Base-by-base conservation (phyloP, 2,329 filamentous ascomycete genomes). In the Botryosphaeria dothidea region DNA sequence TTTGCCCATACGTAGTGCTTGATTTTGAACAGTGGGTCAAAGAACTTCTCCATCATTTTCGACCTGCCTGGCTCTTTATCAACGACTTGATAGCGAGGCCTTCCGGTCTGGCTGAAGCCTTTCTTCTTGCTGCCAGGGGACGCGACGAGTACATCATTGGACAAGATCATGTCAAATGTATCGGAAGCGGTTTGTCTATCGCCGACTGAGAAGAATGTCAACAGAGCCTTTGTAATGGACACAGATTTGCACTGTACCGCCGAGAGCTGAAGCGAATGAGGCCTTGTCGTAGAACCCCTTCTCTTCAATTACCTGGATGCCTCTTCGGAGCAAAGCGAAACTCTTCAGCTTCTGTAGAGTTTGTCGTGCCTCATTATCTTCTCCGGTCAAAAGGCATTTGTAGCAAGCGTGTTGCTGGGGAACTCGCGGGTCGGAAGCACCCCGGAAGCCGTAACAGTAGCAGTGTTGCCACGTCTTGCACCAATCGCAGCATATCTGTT, bases 401-500 rank as follows among this genome's bases (percentile, higher is more conserved):
- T 83, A 83, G 71, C 82, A 84, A 17, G 75, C 74, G 68, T 84
- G 80, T 17, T 58, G 8, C 9, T 11, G 13, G 23, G 54, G 54
- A 13, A 43, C 43, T 31, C 54, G 54, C 4, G 23, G 36, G 25
- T 58, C 54, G 4, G 38, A 58, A 19, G 17, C 54, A 5, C 38
- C 36, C 19, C n/a, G 69, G 67, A 79, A 83, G 4, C 82, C 82
- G 65, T 83, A 82, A 69, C 82, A 84, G 43, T 75, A 69, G 27
- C 77, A 62, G 71, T 84, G 82, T 67, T 84, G 82, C 69, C 76
- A 79, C 9, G 73, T 79, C 41, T 74, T 68, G 67, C 82, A 84
- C 66, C 78, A 81, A 13, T 68, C 65, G 67, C 82, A 84, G 64
- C 76, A 62, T n/a, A 82, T 69, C 81, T 83, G 63, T 13, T 64